Conservation (phyloP, 2,329 filamentous ascomycete species). For the Pseudogymnoascus sp. region DNA sequence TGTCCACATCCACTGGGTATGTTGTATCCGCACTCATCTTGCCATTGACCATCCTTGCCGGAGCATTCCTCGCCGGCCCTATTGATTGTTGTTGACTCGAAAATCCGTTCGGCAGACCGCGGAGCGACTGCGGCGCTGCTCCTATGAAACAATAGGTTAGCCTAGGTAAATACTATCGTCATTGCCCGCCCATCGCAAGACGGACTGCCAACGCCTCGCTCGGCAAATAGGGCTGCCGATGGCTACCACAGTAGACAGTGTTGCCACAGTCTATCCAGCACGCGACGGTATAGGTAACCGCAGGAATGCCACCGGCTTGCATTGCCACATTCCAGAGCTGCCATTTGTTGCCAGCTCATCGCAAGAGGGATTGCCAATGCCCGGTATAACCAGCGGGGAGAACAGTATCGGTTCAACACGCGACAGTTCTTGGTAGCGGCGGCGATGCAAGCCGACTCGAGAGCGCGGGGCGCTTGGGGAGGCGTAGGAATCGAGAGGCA, state of each 20-base stretch:
- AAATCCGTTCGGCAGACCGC: conserved; percentile 55
- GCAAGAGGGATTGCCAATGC: neutral
- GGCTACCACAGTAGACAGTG: neutral
- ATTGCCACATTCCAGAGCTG: no score
- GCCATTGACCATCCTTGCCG: conserved; percentile 56
- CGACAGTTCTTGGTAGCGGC: neutral
- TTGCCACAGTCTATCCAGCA: neutral
- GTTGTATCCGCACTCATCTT: conserved; percentile 50
- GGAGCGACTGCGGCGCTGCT: conserved; percentile 54
- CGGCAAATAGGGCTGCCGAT: neutral
- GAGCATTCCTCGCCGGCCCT: conserved; percentile 48
- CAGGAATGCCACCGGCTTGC: neutral
- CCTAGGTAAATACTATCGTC: neutral
- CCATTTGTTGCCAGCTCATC: neutral
- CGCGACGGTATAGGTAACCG: neutral
- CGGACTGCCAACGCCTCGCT: no score
- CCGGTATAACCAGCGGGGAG: neutral
- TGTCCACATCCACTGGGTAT: conserved; percentile 5
- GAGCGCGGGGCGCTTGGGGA: neutral
- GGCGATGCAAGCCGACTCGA: neutral
- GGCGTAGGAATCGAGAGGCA: neutral
- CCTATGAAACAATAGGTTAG: conserved; percentile 31
- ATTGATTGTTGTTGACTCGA: conserved; percentile 51
- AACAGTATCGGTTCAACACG: neutral
- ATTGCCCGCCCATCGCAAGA: neutral